These are phyloP conservation scores for Nakaseomyces delphensis DNA, from an alignment of 1,139 yeast species.

Conservation along the genomic window DNA sequence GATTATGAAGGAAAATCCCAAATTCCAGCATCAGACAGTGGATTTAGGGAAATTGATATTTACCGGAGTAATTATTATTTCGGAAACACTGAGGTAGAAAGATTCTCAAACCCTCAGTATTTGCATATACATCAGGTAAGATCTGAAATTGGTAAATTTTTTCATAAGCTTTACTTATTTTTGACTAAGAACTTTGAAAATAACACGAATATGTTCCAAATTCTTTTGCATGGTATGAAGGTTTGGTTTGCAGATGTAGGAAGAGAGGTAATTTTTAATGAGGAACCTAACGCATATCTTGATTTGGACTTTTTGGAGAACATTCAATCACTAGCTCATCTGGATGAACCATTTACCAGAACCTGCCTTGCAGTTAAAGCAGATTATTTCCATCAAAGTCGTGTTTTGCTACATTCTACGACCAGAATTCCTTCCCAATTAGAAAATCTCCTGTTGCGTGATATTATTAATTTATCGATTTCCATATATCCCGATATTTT, in stretches of 20 bases:
- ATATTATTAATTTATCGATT: conserved; percentile 58
- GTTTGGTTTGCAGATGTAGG: conserved; percentile 86
- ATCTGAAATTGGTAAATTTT: conserved; percentile 52
- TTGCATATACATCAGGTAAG: conserved; percentile 55
- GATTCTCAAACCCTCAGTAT: conserved; percentile 47
- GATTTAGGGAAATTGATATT: conserved; percentile 48
- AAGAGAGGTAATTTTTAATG: conserved; percentile 55
- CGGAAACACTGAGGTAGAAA: conserved; percentile 36
- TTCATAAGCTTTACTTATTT: conserved; percentile 52
- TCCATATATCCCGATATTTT: conserved; percentile 68
- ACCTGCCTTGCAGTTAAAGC: conserved; percentile 67
- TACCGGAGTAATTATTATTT: conserved; percentile 49
- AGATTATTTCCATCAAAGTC: conserved; percentile 67
- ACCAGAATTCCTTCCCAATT: conserved; percentile 61
- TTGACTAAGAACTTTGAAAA: conserved; percentile 48
- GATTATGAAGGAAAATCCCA: conserved; percentile 15
- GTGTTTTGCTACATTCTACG: conserved; percentile 68
- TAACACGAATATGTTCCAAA: conserved; percentile 60
- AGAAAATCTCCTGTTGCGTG: conserved; percentile 58
- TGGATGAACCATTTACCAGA: conserved; percentile 63
- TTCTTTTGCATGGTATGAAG: conserved; percentile 56
- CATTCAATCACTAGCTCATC: conserved; percentile 40
- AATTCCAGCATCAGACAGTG: conserved; percentile 17
- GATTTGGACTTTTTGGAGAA: conserved; percentile 42
- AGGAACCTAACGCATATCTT: conserved; percentile 41